Conservation (phyloP, 352 stramenopile species). For the Phytopythium litorale region DNA sequence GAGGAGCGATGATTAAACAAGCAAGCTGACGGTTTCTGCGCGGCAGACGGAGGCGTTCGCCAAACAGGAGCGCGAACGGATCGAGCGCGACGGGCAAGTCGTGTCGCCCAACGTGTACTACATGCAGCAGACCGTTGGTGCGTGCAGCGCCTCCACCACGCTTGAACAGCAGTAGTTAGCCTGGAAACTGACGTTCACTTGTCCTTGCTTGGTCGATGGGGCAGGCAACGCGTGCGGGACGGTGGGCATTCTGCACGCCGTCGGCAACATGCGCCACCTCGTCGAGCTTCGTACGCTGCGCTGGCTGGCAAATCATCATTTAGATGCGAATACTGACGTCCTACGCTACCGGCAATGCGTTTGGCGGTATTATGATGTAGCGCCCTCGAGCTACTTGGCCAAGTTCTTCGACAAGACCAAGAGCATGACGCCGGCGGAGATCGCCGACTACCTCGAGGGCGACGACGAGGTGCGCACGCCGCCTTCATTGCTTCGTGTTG, state of each 20-base stretch:
- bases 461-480: constrained; percentile 70
- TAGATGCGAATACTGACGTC: not conserved
- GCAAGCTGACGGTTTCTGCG: constrained; percentile 8
- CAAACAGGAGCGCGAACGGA: constrained; percentile 64
- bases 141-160: not conserved
- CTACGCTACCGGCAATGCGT: too few relatives aligned
- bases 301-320: not conserved
- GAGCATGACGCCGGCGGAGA: constrained; percentile 70
- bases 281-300: constrained; percentile 49
- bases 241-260: constrained; percentile 93
- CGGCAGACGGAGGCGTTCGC: constrained; percentile 66
- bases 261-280: constrained; percentile 89
- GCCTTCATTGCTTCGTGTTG: not conserved
- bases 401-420: constrained; percentile 86
- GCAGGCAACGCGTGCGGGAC: constrained; percentile 95
- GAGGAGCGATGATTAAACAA: too few relatives aligned
- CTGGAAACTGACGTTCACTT: not conserved
- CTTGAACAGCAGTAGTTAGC: not conserved
- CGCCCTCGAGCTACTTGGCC: constrained; percentile 60
- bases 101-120: constrained; percentile 83
- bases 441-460: constrained; percentile 86
- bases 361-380: constrained; percentile 14
- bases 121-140: constrained; percentile 95
- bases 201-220: not conserved
- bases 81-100: constrained; percentile 66